Evolutionary conservation across 208 protist genomes (phyloP).

Genomic region (Strigomonas oncopelti): DNA sequence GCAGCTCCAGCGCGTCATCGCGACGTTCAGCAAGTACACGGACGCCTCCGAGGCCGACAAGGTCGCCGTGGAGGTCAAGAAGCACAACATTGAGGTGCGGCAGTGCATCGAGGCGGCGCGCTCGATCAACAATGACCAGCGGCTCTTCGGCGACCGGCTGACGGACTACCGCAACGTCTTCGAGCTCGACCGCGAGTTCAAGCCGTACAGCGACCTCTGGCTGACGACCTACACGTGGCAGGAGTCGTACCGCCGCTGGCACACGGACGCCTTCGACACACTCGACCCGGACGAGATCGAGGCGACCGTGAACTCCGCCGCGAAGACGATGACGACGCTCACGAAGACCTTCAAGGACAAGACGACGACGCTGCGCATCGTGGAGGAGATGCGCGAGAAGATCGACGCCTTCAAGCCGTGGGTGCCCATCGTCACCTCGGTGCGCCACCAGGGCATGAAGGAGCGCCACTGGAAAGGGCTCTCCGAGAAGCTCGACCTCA

Average conservation of each 20-base stretch:
- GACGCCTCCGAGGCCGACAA: conserved; percentile 89
- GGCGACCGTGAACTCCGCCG: conserved; percentile 66
- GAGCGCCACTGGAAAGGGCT: conserved; percentile 94
- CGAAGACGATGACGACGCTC: conserved; percentile 88
- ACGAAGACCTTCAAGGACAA: conserved; percentile 93
- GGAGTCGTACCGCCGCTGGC: conserved; percentile 90
- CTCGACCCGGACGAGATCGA: conserved; percentile 95
- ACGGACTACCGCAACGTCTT: conserved; percentile 94
- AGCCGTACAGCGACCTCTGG: conserved; percentile 96
- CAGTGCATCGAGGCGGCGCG: conserved; percentile 89
- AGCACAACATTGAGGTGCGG: conserved; percentile 91
- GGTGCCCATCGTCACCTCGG: conserved; percentile 91
- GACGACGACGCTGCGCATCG: conserved; percentile 84
- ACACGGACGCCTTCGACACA: conserved; percentile 90
- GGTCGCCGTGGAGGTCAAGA: conserved; percentile 92
- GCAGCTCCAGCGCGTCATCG: conserved; percentile 87
- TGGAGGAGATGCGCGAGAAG: conserved; percentile 75
- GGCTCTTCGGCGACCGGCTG: conserved; percentile 91
- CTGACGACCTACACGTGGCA: conserved; percentile 93
- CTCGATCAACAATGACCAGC: conserved; percentile 94
- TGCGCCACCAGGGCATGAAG: conserved; percentile 96
- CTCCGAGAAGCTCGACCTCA: conserved; percentile 81
- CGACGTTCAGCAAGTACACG: conserved; percentile 90
- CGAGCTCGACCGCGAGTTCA: conserved; percentile 94
- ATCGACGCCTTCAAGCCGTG: conserved; percentile 95